These are phyloP conservation scores for Colletotrichum orbiculare DNA, from an alignment of 2,329 filamentous ascomycete species.

Conservation along the genomic window DNA sequence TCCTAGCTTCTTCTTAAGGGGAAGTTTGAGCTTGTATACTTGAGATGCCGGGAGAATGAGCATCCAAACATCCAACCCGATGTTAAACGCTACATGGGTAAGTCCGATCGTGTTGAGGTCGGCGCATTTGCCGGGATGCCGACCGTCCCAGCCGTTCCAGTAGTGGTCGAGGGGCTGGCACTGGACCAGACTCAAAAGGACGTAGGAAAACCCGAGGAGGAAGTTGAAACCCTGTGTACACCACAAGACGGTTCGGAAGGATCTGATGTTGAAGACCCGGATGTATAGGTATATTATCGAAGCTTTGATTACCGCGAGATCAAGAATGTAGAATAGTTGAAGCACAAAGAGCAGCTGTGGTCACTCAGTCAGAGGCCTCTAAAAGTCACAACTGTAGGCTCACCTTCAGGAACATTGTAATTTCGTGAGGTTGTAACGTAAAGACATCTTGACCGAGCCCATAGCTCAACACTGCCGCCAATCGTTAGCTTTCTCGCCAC, in stretches of 20 bases:
- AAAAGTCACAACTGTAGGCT: neutral
- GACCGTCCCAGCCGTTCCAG: conserved; percentile 18
- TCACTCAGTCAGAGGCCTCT: neutral
- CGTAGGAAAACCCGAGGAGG: neutral
- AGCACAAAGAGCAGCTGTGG: conserved; percentile 42
- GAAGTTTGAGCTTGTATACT: conserved; percentile 45
- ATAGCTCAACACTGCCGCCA: conserved; percentile 35
- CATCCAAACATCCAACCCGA: conserved; percentile 1
- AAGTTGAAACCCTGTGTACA: neutral
- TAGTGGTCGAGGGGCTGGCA: conserved; percentile 7
- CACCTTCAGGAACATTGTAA: conserved; percentile 46
- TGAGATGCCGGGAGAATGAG: conserved; percentile 50
- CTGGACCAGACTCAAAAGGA: conserved; percentile 3
- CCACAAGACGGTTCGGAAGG: conserved; percentile 6
- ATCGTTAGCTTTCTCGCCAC: conserved; percentile 24
- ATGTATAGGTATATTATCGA: conserved; percentile 20
- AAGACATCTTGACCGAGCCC: conserved; percentile 52
- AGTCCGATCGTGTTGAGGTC: conserved; percentile 1
- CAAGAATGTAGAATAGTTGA: conserved; percentile 46
- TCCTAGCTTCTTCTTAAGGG: conserved; percentile 49
- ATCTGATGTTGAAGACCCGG: conserved; percentile 5
- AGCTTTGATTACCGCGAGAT: conserved; percentile 38
- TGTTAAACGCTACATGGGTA: neutral
- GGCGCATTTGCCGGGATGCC: conserved; percentile 1
- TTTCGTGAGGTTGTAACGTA: conserved; percentile 41